Conservation (phyloP, 2,329 filamentous ascomycete genomes). For the Juglanconis oblonga region DNA sequence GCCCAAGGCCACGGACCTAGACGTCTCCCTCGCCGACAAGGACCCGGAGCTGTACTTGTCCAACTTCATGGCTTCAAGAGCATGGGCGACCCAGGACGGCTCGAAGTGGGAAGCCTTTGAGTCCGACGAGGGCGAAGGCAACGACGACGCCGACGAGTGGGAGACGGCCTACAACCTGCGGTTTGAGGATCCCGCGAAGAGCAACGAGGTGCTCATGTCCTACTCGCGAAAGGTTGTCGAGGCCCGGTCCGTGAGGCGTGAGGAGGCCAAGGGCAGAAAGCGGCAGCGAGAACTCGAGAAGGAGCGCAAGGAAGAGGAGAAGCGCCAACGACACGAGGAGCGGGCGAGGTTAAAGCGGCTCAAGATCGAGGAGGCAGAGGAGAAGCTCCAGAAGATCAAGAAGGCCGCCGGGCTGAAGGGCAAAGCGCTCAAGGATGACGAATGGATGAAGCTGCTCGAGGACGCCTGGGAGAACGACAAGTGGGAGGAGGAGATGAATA, state of each 20-base stretch:
- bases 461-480: slow-evolving; percentile 83
- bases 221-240: slow-evolving; percentile 85
- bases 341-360: slow-evolving; percentile 80
- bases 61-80: slow-evolving; percentile 89
- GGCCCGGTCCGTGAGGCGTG: slow-evolving; percentile 79
- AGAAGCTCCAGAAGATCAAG: slow-evolving; percentile 83
- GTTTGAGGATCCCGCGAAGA: slow-evolving; percentile 86
- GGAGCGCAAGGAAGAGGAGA: slow-evolving; percentile 74
- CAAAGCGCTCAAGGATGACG: slow-evolving; percentile 65
- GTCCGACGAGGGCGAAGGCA: slow-evolving; percentile 84
- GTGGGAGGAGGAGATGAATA: slow-evolving; percentile 90
- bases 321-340: slow-evolving; percentile 72
- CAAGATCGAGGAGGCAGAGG: slow-evolving; percentile 86
- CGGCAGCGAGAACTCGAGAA: slow-evolving; percentile 76
- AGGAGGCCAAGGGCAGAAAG: slow-evolving; percentile 74
- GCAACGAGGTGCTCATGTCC: slow-evolving; percentile 83
- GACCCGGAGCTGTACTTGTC: slow-evolving; percentile 88
- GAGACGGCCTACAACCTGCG: slow-evolving; percentile 94
- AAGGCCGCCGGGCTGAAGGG: slow-evolving; percentile 78
- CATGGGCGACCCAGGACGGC: slow-evolving; percentile 73
- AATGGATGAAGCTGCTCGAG: slow-evolving; percentile 82
- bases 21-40: slow-evolving; percentile 75
- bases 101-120: slow-evolving; percentile 78
- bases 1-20: slow-evolving; percentile 53
- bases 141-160: slow-evolving; percentile 77